Base-by-base conservation (phyloP, 2,329 filamentous ascomycete genomes). In the Nemania serpens region DNA sequence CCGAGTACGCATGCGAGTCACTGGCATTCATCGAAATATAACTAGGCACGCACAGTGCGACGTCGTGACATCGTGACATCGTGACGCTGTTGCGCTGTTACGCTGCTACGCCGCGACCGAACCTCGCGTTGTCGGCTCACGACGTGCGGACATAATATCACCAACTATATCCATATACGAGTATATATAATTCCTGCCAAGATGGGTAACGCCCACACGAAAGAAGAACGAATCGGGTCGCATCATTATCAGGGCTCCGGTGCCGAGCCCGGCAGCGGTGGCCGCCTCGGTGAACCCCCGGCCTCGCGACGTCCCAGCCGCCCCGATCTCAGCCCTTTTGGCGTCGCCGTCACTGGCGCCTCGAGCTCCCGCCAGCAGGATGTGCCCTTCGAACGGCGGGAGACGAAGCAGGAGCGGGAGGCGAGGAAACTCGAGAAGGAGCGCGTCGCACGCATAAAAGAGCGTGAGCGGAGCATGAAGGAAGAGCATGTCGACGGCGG, bases 401-500 rank as follows among this genome's bases (percentile, higher is more conserved):
- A 98, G 78, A 97, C 93, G 7, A 93, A 89, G 73, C 91, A 94
- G 69, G 95, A 98, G 77, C 86, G 92, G 43, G 95, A 99, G 74
- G 92, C 92, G 18, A 85, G 94, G 64, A 90, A 89, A 64, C 78
- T 92, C 57, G 94, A 97, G 75, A 90, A 88, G 71, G 94, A 98
- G 75, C 87, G 91, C 47, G 80, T 84, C 15, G 82, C 85, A 39
- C 84, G 95, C 59, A 77, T 89, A 45, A 92, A 92, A 74, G 95
- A 99, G 75, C 86, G 95, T 49, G 93, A 97, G 75, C 85, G 90
- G 66, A 99, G 95, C 72, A 87, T 98, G 79, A 88, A 83, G 65
- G 93, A 97, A 70, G 95, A 99, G 74, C 87, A 93, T 74, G 90
- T 98, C 2, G 95, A 99, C 75, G 95, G 95, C 18, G 95, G 95